phyloP scores from a whole-genome alignment of 2,329 filamentous ascomycete species.

The Tympanopsis confertula region DNA sequence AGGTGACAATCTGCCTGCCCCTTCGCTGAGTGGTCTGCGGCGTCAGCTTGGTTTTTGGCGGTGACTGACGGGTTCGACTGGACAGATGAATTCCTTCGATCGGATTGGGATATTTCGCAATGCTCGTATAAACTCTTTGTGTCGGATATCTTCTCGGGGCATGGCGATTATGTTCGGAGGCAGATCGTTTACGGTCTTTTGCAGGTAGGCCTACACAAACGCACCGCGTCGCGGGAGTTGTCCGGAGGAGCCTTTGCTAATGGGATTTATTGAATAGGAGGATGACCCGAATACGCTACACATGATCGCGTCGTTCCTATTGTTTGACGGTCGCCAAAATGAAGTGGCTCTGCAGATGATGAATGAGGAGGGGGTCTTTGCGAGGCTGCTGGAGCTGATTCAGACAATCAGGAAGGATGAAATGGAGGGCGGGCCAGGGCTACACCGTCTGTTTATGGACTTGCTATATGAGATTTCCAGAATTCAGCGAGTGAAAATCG shows the following conservation, averaged over 20 bases:
- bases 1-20: background rate
- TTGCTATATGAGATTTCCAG: slow-evolving; percentile 64
- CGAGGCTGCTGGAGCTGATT: slow-evolving; percentile 52
- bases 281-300: slow-evolving; percentile 52
- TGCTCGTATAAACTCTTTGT: slow-evolving; percentile 54
- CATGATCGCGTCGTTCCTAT: slow-evolving; percentile 50
- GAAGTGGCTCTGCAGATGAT: slow-evolving; percentile 58
- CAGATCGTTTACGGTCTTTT: slow-evolving; percentile 62
- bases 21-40: background rate
- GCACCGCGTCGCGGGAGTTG: too few relatives aligned
- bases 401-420: slow-evolving; percentile 15
- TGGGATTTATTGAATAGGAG: slow-evolving; percentile 34
- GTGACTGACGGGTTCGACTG: slow-evolving; percentile 28
- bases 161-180: slow-evolving; percentile 57
- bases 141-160: slow-evolving; percentile 45
- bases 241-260: background rate
- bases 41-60: slow-evolving; percentile 20
- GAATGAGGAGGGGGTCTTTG: slow-evolving; percentile 55
- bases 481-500: slow-evolving; percentile 50
- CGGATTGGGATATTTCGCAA: slow-evolving; percentile 51
- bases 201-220: slow-evolving; percentile 7
- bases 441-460: slow-evolving; percentile 55
- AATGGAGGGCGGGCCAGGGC: slow-evolving; percentile 35
- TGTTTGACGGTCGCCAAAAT: slow-evolving; percentile 54
- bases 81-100: slow-evolving; percentile 37